Evolutionary conservation across 1,139 yeast genomes (phyloP).

Genomic region (Nematodospora anomalae): DNA sequence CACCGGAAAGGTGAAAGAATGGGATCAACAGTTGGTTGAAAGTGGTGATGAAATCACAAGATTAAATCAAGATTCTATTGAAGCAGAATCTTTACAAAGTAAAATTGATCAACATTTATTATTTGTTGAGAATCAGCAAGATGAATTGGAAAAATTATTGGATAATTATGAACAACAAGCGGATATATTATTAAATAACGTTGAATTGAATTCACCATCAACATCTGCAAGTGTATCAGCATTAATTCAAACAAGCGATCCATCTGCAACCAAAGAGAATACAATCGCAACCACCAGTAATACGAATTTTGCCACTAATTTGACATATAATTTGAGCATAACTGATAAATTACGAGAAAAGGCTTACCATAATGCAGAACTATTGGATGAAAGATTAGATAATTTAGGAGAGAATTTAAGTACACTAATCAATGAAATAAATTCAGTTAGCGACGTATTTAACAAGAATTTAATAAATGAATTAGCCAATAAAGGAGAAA

Average conservation of each 20-base stretch:
- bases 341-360: conserved; percentile 86
- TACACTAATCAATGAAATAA: conserved; percentile 80
- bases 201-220: conserved; percentile 30
- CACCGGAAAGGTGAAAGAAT: conserved; percentile 69
- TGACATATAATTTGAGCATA: conserved; percentile 29
- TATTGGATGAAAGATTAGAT: conserved; percentile 79
- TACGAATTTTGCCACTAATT: conserved; percentile 13
- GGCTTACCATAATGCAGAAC: conserved; percentile 86
- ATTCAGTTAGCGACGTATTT: conserved; percentile 80
- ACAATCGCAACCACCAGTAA: conserved; percentile 6
- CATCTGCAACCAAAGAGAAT: conserved; percentile 5
- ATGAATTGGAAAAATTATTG: conserved; percentile 79
- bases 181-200: conserved; percentile 51
- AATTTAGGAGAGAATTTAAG: conserved; percentile 72
- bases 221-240: conserved; percentile 12
- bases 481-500: conserved; percentile 16
- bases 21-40: conserved; percentile 83
- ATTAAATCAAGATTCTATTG: conserved; percentile 72
- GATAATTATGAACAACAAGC: conserved; percentile 88
- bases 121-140: conserved; percentile 89
- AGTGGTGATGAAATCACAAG: conserved; percentile 86
- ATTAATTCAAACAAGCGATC: conserved; percentile 8
- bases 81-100: conserved; percentile 82
- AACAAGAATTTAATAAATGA: conserved; percentile 52
- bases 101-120: conserved; percentile 84